A percentile compares a stretch with the other conserved stretches of the same genome.
Evolutionary conservation across 2,329 filamentous ascomycete genomes (phyloP).

Genomic region (Eutypa lata): DNA sequence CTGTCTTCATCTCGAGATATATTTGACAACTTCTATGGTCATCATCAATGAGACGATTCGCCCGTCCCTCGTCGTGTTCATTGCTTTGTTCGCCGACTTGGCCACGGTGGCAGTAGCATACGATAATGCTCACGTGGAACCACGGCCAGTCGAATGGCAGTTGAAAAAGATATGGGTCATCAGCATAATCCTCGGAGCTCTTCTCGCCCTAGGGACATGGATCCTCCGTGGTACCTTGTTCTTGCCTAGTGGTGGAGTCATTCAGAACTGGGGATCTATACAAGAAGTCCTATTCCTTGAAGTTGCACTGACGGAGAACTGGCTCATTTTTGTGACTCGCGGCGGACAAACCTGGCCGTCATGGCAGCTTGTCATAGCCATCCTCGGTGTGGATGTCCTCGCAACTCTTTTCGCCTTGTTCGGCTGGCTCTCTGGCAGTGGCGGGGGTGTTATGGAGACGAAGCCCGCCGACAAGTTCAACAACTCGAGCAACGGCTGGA

Average conservation of each 20-base stretch:
- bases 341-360: constrained; percentile 71
- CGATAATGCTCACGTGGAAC: constrained; percentile 75
- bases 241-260: constrained; percentile 66
- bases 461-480: constrained; percentile 32
- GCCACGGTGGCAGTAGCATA: constrained; percentile 77
- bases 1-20: constrained; percentile 72
- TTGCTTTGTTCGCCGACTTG: constrained; percentile 75
- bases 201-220: constrained; percentile 71
- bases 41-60: constrained; percentile 75
- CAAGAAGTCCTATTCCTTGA: constrained; percentile 74
- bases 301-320: constrained; percentile 72
- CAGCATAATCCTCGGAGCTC: constrained; percentile 62
- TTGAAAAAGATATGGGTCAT: constrained; percentile 80
- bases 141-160: constrained; percentile 76
- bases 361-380: constrained; percentile 70
- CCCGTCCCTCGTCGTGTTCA: constrained; percentile 73
- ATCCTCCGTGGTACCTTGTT: constrained; percentile 69
- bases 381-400: constrained; percentile 67
- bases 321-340: constrained; percentile 76
- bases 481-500: constrained; percentile 36
- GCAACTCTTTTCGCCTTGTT: constrained; percentile 73
- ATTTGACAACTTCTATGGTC: constrained; percentile 74
- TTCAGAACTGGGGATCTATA: constrained; percentile 71
- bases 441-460: constrained; percentile 28
- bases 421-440: constrained; percentile 65